Evolutionary conservation across 2,329 filamentous ascomycete genomes (phyloP).

Genomic region (Cladophialophora carrionii): DNA sequence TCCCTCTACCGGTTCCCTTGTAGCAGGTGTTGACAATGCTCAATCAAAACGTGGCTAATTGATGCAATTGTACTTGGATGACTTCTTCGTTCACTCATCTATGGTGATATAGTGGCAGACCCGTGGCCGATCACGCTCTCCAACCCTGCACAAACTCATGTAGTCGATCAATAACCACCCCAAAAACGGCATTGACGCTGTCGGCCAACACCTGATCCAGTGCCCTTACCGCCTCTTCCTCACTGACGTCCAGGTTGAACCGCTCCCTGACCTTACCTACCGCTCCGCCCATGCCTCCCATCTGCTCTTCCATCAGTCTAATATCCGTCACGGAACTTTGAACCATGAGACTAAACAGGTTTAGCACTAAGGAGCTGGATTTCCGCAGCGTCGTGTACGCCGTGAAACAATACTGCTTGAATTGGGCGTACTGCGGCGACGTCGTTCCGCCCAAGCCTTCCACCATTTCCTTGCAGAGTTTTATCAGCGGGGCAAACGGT

Average conservation of each 20-base stretch:
- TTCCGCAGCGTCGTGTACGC: constrained; percentile 91
- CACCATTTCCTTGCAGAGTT: constrained; percentile 96
- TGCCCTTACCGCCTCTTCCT: constrained; percentile 87
- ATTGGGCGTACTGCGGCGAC: constrained; percentile 80
- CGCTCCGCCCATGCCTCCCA: constrained; percentile 50
- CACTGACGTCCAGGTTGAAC: constrained; percentile 86
- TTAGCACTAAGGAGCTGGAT: constrained; percentile 85
- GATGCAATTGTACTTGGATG: neutral
- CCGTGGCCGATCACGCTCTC: constrained; percentile 61
- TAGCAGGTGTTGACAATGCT: too few relatives aligned
- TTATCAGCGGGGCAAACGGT: constrained; percentile 95
- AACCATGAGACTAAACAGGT: constrained; percentile 94
- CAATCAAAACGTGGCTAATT: too few relatives aligned
- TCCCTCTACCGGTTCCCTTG: too few relatives aligned
- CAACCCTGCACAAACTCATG: constrained; percentile 94
- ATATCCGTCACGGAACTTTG: constrained; percentile 98
- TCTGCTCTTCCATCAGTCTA: constrained; percentile 83
- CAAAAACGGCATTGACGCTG: constrained; percentile 84
- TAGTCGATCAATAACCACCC: constrained; percentile 90
- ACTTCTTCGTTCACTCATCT: neutral
- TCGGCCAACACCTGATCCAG: constrained; percentile 91
- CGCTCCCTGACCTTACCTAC: constrained; percentile 93
- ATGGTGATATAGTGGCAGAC: neutral
- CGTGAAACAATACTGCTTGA: constrained; percentile 95
- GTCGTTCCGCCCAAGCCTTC: constrained; percentile 92